Evolutionary conservation across 2,329 filamentous ascomycete species (phyloP).

Genomic region (Pseudopithomyces maydicus): DNA sequence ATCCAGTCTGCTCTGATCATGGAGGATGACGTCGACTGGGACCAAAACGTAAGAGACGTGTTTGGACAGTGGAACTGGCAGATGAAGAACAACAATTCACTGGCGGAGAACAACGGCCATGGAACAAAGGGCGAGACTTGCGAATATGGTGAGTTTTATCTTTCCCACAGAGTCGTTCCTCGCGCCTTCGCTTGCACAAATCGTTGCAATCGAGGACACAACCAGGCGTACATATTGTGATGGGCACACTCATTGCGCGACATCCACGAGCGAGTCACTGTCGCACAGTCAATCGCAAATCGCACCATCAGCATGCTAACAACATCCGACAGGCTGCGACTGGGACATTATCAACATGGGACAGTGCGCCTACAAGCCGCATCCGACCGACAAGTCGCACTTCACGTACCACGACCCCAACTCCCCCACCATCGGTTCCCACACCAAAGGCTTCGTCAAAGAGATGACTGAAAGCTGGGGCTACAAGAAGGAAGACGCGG

Average conservation of each 20-base stretch:
- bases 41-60: conserved; percentile 23
- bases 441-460: conserved; percentile 3
- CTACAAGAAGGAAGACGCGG: not conserved
- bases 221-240: not conserved
- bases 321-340: conserved; percentile 9
- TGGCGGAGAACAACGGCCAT: conserved; percentile 13
- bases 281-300: not conserved
- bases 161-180: conserved; percentile 4
- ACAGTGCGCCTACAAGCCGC: conserved; percentile 39
- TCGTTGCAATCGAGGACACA: not conserved
- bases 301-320: not conserved
- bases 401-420: conserved; percentile 35
- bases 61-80: conserved; percentile 16
- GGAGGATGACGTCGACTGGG: conserved; percentile 36
- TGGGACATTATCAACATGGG: conserved; percentile 50
- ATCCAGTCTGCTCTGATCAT: conserved; percentile 33
- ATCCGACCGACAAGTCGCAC: conserved; percentile 21
- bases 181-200: not conserved
- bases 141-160: conserved; percentile 17
- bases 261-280: not conserved
- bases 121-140: conserved; percentile 15
- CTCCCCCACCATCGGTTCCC: conserved; percentile 22
- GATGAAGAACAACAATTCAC: conserved; percentile 8
- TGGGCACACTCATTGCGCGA: not conserved
- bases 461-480: conserved; percentile 3